A percentile compares a stretch with the other conserved stretches of the same genome.
Evolutionary conservation across 2,329 filamentous ascomycete species (phyloP).

Genomic region (Neopestalotiopsis sp.): DNA sequence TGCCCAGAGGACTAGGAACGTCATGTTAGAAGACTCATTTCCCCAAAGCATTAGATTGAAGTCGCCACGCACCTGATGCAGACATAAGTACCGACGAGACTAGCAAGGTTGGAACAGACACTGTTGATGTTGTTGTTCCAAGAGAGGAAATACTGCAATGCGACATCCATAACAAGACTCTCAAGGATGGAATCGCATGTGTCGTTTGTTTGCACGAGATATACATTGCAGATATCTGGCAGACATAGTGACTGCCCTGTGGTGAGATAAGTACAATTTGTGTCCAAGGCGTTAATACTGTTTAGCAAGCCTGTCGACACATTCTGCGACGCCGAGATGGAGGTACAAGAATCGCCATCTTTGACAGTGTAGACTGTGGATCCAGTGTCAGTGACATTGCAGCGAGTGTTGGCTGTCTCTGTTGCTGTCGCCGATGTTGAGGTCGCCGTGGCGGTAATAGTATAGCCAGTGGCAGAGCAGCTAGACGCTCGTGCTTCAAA

Average conservation of each 20-base stretch:
- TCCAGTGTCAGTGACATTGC: not conserved
- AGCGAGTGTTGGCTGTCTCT: not conserved
- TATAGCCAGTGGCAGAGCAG: constrained; percentile 1
- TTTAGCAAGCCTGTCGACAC: constrained; percentile 5
- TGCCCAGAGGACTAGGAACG: not conserved
- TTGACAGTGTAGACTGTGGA: not conserved
- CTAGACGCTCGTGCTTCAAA: not conserved
- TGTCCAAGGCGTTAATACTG: constrained; percentile 20
- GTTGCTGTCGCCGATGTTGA: not conserved
- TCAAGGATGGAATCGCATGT: constrained; percentile 26
- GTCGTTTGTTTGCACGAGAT: constrained; percentile 25
- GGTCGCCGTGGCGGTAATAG: not conserved
- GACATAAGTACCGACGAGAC: constrained; percentile 24
- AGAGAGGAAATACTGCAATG: constrained; percentile 24
- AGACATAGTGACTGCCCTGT: not conserved
- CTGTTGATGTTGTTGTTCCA: constrained; percentile 32
- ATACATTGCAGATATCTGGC: constrained; percentile 5
- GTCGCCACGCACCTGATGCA: constrained; percentile 21
- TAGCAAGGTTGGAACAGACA: constrained; percentile 27
- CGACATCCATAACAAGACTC: constrained; percentile 23
- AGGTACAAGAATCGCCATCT: not conserved
- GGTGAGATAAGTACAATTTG: constrained; percentile 14
- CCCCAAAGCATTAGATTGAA: too few relatives aligned
- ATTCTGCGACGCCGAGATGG: not conserved
- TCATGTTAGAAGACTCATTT: too few relatives aligned